Conservation (phyloP, 1,139 yeast species). For the Diutina neorugosa region DNA sequence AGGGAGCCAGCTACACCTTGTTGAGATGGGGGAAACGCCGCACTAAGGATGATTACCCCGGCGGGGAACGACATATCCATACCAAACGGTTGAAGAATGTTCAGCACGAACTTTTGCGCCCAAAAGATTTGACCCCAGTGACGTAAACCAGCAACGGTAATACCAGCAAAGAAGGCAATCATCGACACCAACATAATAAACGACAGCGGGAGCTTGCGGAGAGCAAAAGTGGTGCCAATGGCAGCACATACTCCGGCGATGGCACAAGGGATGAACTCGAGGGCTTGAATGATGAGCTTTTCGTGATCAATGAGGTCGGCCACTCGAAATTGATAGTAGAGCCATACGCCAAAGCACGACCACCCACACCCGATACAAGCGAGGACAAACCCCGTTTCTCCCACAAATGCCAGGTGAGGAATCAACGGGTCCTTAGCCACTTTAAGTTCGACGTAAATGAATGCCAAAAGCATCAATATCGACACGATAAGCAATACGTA, state of each 20-base stretch:
- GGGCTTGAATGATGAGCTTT: constrained; percentile 25
- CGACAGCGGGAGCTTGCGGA: constrained; percentile 27
- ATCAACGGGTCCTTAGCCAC: constrained; percentile 31
- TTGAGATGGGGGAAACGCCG: constrained; percentile 2
- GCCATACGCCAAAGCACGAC: constrained; percentile 52
- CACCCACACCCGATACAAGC: constrained; percentile 44
- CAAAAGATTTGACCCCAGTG: constrained; percentile 38
- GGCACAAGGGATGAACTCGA: constrained; percentile 26
- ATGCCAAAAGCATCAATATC: constrained; percentile 19
- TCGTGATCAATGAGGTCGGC: constrained; percentile 17
- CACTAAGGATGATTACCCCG: constrained; percentile 4
- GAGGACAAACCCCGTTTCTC: constrained; percentile 33
- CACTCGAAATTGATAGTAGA: constrained; percentile 32
- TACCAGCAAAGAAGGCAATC: constrained; percentile 29
- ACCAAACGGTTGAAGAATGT: constrained; percentile 39
- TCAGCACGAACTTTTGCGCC: constrained; percentile 40
- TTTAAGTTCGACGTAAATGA: constrained; percentile 21
- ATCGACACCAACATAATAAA: constrained; percentile 33
- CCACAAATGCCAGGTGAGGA: constrained; percentile 28
- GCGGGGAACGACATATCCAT: constrained; percentile 6
- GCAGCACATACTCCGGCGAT: constrained; percentile 38
- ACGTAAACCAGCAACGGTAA: constrained; percentile 29
- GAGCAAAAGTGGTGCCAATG: constrained; percentile 23
- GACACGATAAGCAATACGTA: constrained; percentile 41
- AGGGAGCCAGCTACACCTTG: constrained; percentile 5